Evolutionary conservation across 805 yeast species (phyloP), one percentile per base, ranked within the genome.

Genomic region (Alloascoidea africana): DNA sequence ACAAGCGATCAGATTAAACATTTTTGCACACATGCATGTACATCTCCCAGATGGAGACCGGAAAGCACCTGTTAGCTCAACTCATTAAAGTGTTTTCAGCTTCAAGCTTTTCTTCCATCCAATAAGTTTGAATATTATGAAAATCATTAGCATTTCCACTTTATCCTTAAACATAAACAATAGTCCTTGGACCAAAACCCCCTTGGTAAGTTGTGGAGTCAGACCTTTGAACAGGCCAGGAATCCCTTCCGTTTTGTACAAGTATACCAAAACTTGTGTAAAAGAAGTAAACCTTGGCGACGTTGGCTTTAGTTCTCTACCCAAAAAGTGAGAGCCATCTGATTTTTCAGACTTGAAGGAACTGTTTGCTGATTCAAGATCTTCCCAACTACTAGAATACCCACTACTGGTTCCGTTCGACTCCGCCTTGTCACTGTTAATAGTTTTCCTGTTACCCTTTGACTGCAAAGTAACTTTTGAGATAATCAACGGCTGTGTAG

Each of bases 401-500:
- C n/a, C n/a, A n/a, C n/a, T n/a, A n/a, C 13, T 8, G n/a, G n/a
- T 23, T 8, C n/a, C 30, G n/a, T 8, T 8, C 8, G 30, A 23
- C 8, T 23, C n/a, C n/a, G 8, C 30, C 8, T 8, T 8, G 8
- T 8, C 8, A 23, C 13, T 8, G 8, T 23, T n/a, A 23, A 23
- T 23, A 8, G 30, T 8, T 23, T 23, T 23, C n/a, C 30, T 23
- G 8, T 23, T 46, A 8, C 46, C 44, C 16, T 44, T 43, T 44
- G 63, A 65, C 57, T 84, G 94, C 42, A 83, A 68, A 70, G 81
- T 71, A 13, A 81, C 89, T 56, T 84, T 84, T 11, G 93, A 75
- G 1, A 83, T 81, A 50, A 84, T 84, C 55, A 84, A 61, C 2
- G 94, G 94, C 59, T 83, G 93, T 0, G 94, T 84, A 2, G 73